Evolutionary conservation across 2,329 filamentous ascomycete genomes (phyloP), one percentile per base, ranked within the genome.

Genomic region (Fusarium guadeloupense): DNA sequence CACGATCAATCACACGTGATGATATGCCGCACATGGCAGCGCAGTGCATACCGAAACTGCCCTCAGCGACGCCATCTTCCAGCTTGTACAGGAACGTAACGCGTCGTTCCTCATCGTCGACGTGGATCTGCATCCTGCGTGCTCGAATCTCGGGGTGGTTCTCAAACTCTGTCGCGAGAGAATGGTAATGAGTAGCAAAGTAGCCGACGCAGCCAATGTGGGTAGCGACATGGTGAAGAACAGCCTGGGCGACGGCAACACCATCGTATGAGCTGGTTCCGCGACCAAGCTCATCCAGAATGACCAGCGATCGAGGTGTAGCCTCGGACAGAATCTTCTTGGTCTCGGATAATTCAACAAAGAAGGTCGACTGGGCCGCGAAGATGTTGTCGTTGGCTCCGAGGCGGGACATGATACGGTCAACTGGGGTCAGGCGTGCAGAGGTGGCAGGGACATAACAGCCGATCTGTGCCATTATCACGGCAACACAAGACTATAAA

Each of bases 361-460:
- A 98, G 81, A 99, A 99, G 3, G 95, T 99, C 13, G 92, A 96
- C 75, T 99, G 95, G 0, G 94, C 92, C 2, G 94, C 95, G 73
- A 99, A 98, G 69, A 99, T 99, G 76, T 98, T 98, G 85, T 99
- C 95, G 71, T 98, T 97, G 41, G 95, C 95, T 9, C 95, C 95
- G 0, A 99, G 86, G 39, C 95, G 92, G 9, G 94, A 98, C 95
- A 99, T 99, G 80, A 99, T 98, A 49, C 95, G 91, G 74, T 99
- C 95, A 4, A 96, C 88, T 0, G 95, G 94, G 0, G 94, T 98
- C 38, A 99, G 83, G 4, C 84, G 87, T 1, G 95, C 95, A 4
- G 88, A 92, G 16, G 84, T 81, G 55, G 92, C 93, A 2, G 95
- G 95, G 2, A 99, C 87, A 67, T 96, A 90, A 75, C 94, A 97